Percentiles rank a stretch among this genome's conserved stretches.
These are phyloP conservation scores for Heliamphora pulchella DNA, from an alignment of 179 eudicot genomes.

Conservation along the genomic window DNA sequence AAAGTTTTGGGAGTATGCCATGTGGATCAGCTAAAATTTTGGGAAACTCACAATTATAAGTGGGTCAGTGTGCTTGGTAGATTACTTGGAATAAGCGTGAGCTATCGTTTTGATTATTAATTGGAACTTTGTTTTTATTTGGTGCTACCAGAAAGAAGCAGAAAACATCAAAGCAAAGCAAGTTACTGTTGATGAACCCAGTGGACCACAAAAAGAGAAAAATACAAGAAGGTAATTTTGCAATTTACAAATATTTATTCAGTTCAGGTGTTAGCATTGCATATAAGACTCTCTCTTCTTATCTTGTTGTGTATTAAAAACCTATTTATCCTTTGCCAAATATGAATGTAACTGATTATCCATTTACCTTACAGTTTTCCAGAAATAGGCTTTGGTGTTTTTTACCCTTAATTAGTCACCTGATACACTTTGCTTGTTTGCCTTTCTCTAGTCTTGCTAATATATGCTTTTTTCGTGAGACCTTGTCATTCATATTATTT, in stretches of 20 bases:
- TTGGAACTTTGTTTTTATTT: neutral
- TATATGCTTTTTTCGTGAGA: neutral
- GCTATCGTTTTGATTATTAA: neutral
- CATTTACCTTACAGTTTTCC: neutral
- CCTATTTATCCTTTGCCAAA: neutral
- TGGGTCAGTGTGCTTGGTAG: neutral
- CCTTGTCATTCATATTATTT: neutral
- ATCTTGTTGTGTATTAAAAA: neutral
- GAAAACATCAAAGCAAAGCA: conserved; percentile 37
- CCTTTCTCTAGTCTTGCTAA: neutral
- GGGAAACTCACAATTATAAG: neutral
- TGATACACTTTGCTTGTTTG: neutral
- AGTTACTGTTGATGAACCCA: conserved; percentile 31
- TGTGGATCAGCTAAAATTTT: neutral
- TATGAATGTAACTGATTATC: neutral
- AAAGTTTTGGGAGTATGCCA: neutral
- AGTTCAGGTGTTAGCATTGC: neutral
- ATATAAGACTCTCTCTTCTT: neutral
- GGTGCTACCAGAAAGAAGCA: conserved; percentile 56
- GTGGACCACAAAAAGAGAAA: conserved; percentile 41
- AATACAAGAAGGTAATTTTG: conserved; percentile 54
- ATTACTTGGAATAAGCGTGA: neutral
- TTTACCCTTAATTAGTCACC: neutral
- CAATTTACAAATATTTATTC: neutral
- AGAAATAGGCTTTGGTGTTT: neutral